A percentile compares a stretch with the other conserved stretches of the same genome.
Conservation (phyloP, 306 rosid species). For the Albizia julibrissin region DNA sequence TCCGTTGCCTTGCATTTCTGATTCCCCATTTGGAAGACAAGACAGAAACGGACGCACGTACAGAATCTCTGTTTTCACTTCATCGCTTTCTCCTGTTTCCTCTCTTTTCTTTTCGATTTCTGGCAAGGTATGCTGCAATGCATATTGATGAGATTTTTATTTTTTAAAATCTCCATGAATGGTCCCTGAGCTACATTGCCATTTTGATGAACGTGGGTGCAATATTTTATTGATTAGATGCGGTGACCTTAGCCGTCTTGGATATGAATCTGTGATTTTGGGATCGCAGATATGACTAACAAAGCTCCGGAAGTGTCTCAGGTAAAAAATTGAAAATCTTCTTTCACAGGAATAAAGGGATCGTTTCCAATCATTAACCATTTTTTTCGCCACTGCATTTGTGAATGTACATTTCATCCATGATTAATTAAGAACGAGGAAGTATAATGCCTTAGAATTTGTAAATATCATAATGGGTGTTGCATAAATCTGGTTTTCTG, state of each 20-base stretch:
- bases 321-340: constrained; percentile 40
- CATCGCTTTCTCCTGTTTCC: background rate
- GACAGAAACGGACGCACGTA: background rate
- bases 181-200: constrained; percentile 33
- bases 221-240: constrained; percentile 24
- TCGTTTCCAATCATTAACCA: background rate
- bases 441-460: background rate
- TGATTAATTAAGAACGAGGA: background rate
- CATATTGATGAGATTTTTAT: background rate
- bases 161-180: background rate
- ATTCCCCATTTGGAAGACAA: constrained; percentile 12
- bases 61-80: constrained; percentile 9
- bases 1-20: constrained; percentile 30
- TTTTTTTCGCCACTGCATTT: background rate
- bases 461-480: background rate
- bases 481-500: constrained; percentile 1
- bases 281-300: constrained; percentile 59
- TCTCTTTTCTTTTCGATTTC: background rate
- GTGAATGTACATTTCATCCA: background rate
- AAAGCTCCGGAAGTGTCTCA: constrained; percentile 52
- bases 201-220: constrained; percentile 34
- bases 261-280: constrained; percentile 44
- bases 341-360: background rate
- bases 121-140: constrained; percentile 21
- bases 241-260: constrained; percentile 25